A percentile compares a stretch with the other conserved stretches of the same genome.
These are phyloP conservation scores for Acer negundo DNA, from an alignment of 345 rosid species.

Conservation along the genomic window DNA sequence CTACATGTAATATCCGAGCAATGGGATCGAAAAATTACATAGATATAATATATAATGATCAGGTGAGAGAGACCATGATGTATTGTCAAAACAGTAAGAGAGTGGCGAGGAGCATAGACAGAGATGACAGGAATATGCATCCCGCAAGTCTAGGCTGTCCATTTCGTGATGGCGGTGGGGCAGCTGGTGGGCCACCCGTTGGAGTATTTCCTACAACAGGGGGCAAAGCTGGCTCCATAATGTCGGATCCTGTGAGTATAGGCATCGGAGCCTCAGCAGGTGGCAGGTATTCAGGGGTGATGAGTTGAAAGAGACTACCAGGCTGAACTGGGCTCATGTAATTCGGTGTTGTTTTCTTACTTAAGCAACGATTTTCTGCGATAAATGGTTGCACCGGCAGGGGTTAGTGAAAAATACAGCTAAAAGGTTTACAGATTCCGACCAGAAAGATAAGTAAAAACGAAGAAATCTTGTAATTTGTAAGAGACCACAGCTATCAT, in stretches of 20 bases:
- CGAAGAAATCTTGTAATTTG: background rate
- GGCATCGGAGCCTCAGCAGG: constrained; percentile 75
- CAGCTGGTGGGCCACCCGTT: constrained; percentile 27
- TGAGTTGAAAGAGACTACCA: constrained; percentile 40
- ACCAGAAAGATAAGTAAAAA: constrained; percentile 22
- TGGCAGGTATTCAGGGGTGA: constrained; percentile 33
- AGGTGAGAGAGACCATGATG: too few relatives aligned
- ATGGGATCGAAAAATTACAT: too few relatives aligned
- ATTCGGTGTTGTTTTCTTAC: constrained; percentile 25
- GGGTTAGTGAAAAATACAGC: background rate
- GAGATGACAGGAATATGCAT: constrained; percentile 34
- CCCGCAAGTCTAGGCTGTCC: constrained; percentile 50
- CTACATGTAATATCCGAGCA: background rate
- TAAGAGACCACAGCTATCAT: too few relatives aligned
- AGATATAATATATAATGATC: too few relatives aligned
- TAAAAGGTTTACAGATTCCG: background rate
- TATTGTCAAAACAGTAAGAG: constrained; percentile 41
- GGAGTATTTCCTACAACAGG: constrained; percentile 27
- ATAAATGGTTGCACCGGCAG: background rate
- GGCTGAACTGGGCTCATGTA: constrained; percentile 66
- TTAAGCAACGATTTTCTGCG: constrained; percentile 67
- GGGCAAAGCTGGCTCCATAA: constrained; percentile 68
- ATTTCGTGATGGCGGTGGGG: constrained; percentile 36
- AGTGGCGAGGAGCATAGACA: constrained; percentile 41
- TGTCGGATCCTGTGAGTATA: constrained; percentile 50